A percentile compares a stretch with the other conserved stretches of the same genome.
phyloP scores from a whole-genome alignment of 768 basidiomycete genomes.

The Hortiboletus flavorubellus region DNA sequence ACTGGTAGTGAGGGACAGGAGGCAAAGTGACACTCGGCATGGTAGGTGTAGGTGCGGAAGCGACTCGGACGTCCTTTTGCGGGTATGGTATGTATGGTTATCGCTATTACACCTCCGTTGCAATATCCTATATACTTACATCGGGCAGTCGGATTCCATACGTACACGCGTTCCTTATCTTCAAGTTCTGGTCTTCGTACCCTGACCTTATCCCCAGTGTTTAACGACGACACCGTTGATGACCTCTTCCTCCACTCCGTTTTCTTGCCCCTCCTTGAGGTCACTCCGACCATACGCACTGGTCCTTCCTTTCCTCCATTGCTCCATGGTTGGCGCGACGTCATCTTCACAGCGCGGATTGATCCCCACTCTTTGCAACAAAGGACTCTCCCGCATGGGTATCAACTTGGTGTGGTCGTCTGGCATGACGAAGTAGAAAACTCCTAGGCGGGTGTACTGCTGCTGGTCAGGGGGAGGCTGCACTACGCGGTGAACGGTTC shows the following conservation, averaged over 20 bases:
- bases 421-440: conserved; percentile 55
- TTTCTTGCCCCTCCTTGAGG: too few species aligned
- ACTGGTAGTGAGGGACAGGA: conserved; percentile 33
- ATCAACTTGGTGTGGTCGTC: conserved; percentile 48
- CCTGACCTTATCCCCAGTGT: too few species aligned
- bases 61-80: too few species aligned
- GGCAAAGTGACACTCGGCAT: conserved; percentile 36
- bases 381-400: conserved; percentile 45
- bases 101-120: too few species aligned
- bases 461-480: conserved; percentile 57
- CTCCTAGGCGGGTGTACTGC: conserved; percentile 46
- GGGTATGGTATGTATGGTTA: too few species aligned
- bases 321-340: conserved; percentile 48
- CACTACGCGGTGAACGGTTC: conserved; percentile 61
- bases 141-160: too few species aligned
- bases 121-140: too few species aligned
- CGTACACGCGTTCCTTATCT: too few species aligned
- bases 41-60: background rate
- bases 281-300: too few species aligned
- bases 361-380: conserved; percentile 45
- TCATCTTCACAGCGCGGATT: conserved; percentile 34
- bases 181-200: too few species aligned
- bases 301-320: background rate
- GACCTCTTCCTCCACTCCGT: too few species aligned
- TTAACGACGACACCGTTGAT: too few species aligned